phyloP scores from a whole-genome alignment of 2,329 filamentous ascomycete genomes.

The Aspergillus floridensis region DNA sequence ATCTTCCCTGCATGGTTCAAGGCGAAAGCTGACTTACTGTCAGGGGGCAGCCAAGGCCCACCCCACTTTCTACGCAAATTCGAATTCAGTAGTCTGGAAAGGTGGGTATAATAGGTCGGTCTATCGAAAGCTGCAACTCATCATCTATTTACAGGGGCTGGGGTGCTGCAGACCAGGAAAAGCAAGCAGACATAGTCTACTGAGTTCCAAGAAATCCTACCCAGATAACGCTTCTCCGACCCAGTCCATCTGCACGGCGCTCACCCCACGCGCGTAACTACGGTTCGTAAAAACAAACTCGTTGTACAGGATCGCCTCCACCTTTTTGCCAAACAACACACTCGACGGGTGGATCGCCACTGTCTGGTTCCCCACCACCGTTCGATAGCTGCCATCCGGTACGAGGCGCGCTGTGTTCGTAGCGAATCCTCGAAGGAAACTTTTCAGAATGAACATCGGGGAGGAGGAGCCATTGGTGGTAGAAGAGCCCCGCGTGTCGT shows the following conservation, averaged over 20 bases:
- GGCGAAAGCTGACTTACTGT: not conserved
- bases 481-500: conserved; percentile 14
- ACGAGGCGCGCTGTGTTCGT: conserved; percentile 60
- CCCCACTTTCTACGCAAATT: not conserved
- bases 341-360: conserved; percentile 63
- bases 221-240: conserved; percentile 51
- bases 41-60: not conserved
- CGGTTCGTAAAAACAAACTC: conserved; percentile 66
- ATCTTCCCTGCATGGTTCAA: conserved; percentile 5
- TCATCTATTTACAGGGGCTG: not conserved
- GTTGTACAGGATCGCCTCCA: conserved; percentile 63
- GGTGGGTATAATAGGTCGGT: not conserved
- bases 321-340: conserved; percentile 58
- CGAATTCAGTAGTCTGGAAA: not conserved
- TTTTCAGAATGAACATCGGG: conserved; percentile 53
- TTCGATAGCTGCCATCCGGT: conserved; percentile 61
- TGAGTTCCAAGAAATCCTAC: conserved; percentile 5
- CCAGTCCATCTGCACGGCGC: conserved; percentile 62
- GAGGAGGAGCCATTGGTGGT: conserved; percentile 34
- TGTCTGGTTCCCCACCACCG: conserved; percentile 59
- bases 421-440: conserved; percentile 58
- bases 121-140: not conserved
- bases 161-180: not conserved
- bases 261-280: conserved; percentile 62
- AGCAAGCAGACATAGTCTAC: not conserved